Evolutionary conservation across 2,329 filamentous ascomycete genomes (phyloP), one percentile per base, ranked within the genome.

Genomic region (Parastagonospora avenae): DNA sequence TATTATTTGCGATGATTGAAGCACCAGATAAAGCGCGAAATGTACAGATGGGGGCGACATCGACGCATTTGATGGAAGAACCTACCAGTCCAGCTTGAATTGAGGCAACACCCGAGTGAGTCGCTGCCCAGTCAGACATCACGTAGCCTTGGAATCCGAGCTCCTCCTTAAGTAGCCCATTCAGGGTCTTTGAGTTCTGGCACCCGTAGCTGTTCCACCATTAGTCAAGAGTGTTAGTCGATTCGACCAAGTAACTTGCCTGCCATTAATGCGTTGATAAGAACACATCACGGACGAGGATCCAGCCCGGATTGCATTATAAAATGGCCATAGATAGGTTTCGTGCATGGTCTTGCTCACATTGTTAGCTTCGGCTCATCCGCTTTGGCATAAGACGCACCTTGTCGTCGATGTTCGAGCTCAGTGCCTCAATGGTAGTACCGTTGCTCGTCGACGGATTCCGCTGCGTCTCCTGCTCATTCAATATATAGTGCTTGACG

Each of bases 301-400:
- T 0, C 84, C 84, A 4, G 84, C 83, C 9, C 71, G 76, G 2
- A 89, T 71, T 0, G 82, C 81, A 50, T 88, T 83, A 53, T 83
- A 80, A 52, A 88, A 89, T 0, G 86, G 85, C 80, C 84, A 88
- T 1, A 85, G 76, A 48, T 89, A 89, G 12, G 82, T 76, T 66
- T 89, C 86, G 57, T 87, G 85, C 49, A 88, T 76, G 0, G 85
- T 85, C 57, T 81, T 80, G 62, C 11, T 14, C 12, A 11, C 4
- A 31, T 9, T 9, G 19, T 42, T 16, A 42, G 40, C 14, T 31
- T 24, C 5, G 8, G 6, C 29, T 80, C 84, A 8, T 80, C 73
- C 2, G 83, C 79, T 54, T 85, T 80, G 77, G 79, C 66, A 40
- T 71, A 79, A 67, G 54, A 75, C 67, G 50, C 70, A 42, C 40